Evolutionary conservation across 192 early-diverging fungal species (phyloP).

Genomic region (Entomortierella lignicola): DNA sequence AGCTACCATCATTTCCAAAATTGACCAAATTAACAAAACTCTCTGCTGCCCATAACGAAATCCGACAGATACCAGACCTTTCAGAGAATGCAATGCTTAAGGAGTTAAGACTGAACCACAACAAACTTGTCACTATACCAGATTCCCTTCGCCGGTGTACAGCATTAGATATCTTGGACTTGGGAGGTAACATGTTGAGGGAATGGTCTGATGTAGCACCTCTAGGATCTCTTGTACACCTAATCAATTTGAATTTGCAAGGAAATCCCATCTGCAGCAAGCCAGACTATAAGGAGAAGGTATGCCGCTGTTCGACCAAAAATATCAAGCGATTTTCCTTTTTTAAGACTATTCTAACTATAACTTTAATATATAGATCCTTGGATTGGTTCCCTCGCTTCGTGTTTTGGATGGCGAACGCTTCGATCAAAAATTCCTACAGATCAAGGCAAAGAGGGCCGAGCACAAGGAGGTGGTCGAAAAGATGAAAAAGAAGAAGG

Average conservation of each 20-base stretch:
- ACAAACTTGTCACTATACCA: conserved; percentile 72
- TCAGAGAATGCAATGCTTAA: conserved; percentile 66
- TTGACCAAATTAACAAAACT: conserved; percentile 79
- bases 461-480: conserved; percentile 56
- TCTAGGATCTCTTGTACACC: conserved; percentile 59
- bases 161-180: conserved; percentile 76
- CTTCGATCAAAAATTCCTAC: conserved; percentile 78
- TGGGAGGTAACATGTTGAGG: conserved; percentile 75
- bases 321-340: no score
- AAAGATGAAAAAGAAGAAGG: conserved; percentile 61
- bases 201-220: conserved; percentile 71
- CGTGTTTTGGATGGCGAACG: conserved; percentile 79
- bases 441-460: conserved; percentile 72
- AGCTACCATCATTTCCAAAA: conserved; percentile 63
- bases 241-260: conserved; percentile 78
- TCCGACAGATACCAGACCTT: conserved; percentile 76
- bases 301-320: conserved; percentile 6
- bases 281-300: conserved; percentile 67
- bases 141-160: conserved; percentile 64
- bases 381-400: conserved; percentile 69
- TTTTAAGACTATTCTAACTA: no score
- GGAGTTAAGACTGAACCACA: conserved; percentile 83
- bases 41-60: conserved; percentile 77
- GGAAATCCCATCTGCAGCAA: conserved; percentile 71
- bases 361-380: conserved; percentile 41